These are phyloP conservation scores for Dipteronia sinensis DNA, from an alignment of 345 rosid genomes.

Conservation along the genomic window DNA sequence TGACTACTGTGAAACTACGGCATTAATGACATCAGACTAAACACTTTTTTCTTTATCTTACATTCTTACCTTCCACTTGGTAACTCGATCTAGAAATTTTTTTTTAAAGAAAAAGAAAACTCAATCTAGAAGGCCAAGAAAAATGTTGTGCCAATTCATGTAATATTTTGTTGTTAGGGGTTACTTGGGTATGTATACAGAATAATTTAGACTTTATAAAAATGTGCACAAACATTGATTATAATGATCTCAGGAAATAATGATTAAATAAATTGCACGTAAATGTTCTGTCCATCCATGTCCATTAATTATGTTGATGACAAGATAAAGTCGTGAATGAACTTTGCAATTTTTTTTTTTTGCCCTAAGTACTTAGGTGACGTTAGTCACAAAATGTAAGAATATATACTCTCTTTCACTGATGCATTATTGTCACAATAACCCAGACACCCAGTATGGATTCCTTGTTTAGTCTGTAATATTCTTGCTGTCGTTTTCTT, in stretches of 20 bases:
- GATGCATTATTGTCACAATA: background rate
- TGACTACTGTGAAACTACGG: background rate
- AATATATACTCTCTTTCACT: constrained; percentile 2
- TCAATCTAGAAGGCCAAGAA: background rate
- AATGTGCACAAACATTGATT: background rate
- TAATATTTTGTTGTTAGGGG: background rate
- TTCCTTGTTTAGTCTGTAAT: background rate
- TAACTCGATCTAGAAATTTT: background rate
- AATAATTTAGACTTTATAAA: background rate
- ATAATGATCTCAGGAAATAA: background rate
- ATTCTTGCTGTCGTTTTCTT: background rate
- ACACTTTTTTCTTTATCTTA: background rate
- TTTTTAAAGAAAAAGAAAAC: too few relatives aligned
- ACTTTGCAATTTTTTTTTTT: background rate
- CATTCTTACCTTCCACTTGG: background rate
- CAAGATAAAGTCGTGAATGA: background rate
- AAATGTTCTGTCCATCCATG: background rate
- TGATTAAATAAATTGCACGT: background rate
- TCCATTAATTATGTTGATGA: background rate
- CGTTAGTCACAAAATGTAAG: background rate
- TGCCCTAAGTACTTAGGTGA: background rate
- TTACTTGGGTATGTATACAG: background rate
- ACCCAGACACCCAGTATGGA: background rate
- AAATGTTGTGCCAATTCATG: background rate
- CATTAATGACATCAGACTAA: too few relatives aligned